Percentiles rank a stretch among this genome's conserved stretches.
Conservation (phyloP, 2,329 filamentous ascomycete genomes). For the Curvularia spicifera region DNA sequence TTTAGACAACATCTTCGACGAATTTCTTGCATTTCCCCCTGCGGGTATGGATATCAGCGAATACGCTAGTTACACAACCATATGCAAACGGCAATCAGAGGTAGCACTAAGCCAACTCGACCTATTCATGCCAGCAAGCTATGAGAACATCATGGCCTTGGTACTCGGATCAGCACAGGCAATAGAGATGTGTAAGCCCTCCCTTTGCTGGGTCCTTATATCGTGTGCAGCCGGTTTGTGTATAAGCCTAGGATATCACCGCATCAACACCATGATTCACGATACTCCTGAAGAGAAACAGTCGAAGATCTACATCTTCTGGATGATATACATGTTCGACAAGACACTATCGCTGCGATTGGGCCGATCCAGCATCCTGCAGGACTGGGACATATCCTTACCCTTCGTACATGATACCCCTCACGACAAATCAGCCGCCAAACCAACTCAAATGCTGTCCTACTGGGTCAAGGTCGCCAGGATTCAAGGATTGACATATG, state of each 20-base stretch:
- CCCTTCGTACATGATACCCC: constrained; percentile 25
- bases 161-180: constrained; percentile 41
- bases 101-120: constrained; percentile 44
- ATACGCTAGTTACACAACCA: constrained; percentile 14
- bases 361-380: constrained; percentile 46
- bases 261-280: constrained; percentile 44
- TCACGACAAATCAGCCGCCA: constrained; percentile 10
- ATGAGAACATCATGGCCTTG: constrained; percentile 48
- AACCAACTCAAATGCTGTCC: constrained; percentile 31
- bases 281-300: constrained; percentile 39
- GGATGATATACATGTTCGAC: constrained; percentile 50
- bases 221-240: constrained; percentile 41
- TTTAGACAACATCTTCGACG: constrained; percentile 38
- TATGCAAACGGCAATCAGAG: constrained; percentile 54
- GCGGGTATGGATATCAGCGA: constrained; percentile 20
- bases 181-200: constrained; percentile 46
- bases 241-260: constrained; percentile 47
- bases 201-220: constrained; percentile 44
- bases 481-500: constrained; percentile 47
- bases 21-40: constrained; percentile 32
- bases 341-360: constrained; percentile 49
- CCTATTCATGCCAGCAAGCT: constrained; percentile 42
- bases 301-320: constrained; percentile 44
- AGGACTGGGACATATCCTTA: constrained; percentile 50
- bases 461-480: constrained; percentile 47